Base-by-base conservation (phyloP, 2,329 filamentous ascomycete genomes). In the Talaromyces marneffei region DNA sequence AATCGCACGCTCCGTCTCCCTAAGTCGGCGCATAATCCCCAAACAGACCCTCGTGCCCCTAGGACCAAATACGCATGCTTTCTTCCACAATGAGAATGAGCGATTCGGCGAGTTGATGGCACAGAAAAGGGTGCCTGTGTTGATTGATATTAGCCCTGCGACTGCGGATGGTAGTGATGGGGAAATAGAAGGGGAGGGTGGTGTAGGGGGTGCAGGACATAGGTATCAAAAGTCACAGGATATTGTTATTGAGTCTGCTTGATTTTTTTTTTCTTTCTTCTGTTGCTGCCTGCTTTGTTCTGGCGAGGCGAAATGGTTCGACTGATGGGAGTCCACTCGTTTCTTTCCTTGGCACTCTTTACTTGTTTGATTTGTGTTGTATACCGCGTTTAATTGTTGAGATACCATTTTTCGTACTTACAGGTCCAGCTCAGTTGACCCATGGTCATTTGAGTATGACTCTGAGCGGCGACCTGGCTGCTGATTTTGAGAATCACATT, bases 21-120 rank as follows among this genome's bases (percentile, higher is more conserved):
- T 78, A 0, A 71, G 71, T 0, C 68, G 66, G 33, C 40, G 61
- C 2, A 52, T 44, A 44, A 70, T 70, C 8, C 74, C 68, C 31
- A 71, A 68, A 42, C 73, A 76, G 58, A 63, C 75, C n/a, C 64
- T 77, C 6, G 72, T 77, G 6, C 74, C 75, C 0, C 68, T 76
- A 12, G 65, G 50, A 4, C 10, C 53, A 0, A 37, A 50, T 40
- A 53, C 50, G 20, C 53, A 69, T 12, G 57, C 68, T 2, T 65
- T 68, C 10, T 55, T 68, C 9, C 52, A 64, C 3, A 69, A 68
- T 48, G 68, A 68, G 16, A 57, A 69, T 23, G 65, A 63, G 42
- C 50, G 61, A 16, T 63, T 65, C 2, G 67, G 71, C 23, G 74
- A 75, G 61, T 66, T 55, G 31, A 68, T 68, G 35, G 42, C 42